Base-by-base conservation (phyloP, 352 stramenopile species). In the Elongisporangium undulatum region DNA sequence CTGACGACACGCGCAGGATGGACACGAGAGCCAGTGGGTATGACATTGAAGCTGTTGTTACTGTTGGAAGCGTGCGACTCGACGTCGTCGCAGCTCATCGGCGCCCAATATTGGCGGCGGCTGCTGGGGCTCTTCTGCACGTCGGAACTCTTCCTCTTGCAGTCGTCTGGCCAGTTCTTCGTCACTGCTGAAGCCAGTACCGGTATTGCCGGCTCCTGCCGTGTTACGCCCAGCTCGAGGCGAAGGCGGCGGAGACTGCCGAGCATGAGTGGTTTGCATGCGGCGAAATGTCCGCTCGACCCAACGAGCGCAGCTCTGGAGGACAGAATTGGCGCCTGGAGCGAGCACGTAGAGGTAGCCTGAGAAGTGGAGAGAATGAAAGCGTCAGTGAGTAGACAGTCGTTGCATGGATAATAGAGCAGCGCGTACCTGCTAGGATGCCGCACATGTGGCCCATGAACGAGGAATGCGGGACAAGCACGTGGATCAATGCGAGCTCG, bases 381-480 rank as follows among this genome's bases (percentile, higher is more conserved):
- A n/a, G n/a, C n/a, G n/a, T n/a, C n/a, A n/a, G n/a, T n/a, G n/a
- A n/a, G n/a, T n/a, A n/a, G n/a, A n/a, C 26, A 34, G 26, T 8
- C 8, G 8, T 34, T 4, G 26, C 26, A 8, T 34, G 26, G 26
- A 34, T 8, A 34, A 34, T 41, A 17, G 53, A 45, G 29, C 16
- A 56, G 53, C 45, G 16, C 53, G 10, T 56, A 90, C 90, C 90
- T 59, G 88, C 83, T 12, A 95, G 53, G 21, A 97, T 92, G 17
- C 90, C 90, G 39, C 83, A 92, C 51, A 91, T 75, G 73, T 97
- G 89, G 22, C 85, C 88, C 22, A 97, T 62, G 48, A 97, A 83
- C 10, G 89, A 94, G 13, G 89, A 71, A 50, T 88, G 77, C 1
- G 85, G 89, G 1, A 96, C 84, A 19, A 96, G 61, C 17, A 92